Conservation (phyloP, 129 eudicot genomes). For the Flaveria brownii region DNA sequence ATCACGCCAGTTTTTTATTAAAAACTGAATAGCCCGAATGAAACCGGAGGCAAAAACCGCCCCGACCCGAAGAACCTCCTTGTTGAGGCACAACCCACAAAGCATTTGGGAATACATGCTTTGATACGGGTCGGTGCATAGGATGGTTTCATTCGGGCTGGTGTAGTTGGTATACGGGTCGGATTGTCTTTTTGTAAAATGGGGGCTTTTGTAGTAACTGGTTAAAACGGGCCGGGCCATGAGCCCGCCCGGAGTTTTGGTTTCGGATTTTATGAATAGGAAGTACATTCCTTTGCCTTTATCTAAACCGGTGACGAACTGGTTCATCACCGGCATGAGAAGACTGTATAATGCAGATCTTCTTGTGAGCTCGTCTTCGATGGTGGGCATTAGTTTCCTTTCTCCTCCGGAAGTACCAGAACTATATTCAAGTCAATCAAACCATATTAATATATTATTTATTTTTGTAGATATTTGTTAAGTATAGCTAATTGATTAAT, state of each 20-base stretch:
- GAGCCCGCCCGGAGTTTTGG: constrained; percentile 62
- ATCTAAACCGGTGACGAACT: constrained; percentile 54
- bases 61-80: constrained; percentile 61
- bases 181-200: constrained; percentile 27
- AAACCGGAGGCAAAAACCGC: constrained; percentile 67
- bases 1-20: constrained; percentile 51
- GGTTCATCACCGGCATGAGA: constrained; percentile 69
- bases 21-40: constrained; percentile 55
- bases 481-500: too few species aligned
- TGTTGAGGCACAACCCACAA: constrained; percentile 52
- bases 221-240: constrained; percentile 57
- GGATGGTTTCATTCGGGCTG: constrained; percentile 68
- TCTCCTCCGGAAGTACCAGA: constrained; percentile 81
- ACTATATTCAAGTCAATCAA: constrained; percentile 19
- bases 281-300: constrained; percentile 68
- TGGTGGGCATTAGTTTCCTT: constrained; percentile 69
- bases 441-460: neutral
- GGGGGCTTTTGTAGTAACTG: constrained; percentile 54
- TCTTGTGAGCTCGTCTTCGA: constrained; percentile 54
- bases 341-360: constrained; percentile 55
- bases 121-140: constrained; percentile 28
- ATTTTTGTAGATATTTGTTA: too few species aligned
- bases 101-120: constrained; percentile 38
- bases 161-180: constrained; percentile 64
- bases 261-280: constrained; percentile 52